phyloP scores from a whole-genome alignment of 192 early-diverging fungal species.

The Mycoemilia scoparia region DNA sequence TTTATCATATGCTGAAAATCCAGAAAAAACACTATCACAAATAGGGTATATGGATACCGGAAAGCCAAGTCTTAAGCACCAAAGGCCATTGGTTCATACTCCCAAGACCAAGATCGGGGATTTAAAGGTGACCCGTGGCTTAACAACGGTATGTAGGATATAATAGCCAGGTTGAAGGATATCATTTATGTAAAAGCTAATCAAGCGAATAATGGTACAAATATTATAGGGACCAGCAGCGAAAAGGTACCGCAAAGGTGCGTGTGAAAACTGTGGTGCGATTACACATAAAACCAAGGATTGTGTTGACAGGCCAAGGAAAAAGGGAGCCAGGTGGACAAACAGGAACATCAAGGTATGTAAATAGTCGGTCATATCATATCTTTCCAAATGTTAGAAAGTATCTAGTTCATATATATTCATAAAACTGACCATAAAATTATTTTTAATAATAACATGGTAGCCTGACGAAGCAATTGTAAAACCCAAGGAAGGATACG shows the following conservation, averaged over 20 bases:
- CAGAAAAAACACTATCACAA: not conserved
- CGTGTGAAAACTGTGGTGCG: slow-evolving; percentile 98
- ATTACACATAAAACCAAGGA: slow-evolving; percentile 82
- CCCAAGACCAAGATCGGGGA: not conserved
- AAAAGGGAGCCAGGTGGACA: slow-evolving; percentile 76
- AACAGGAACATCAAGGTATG: slow-evolving; percentile 44
- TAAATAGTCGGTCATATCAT: slow-evolving; percentile 1
- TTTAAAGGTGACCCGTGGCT: too few species aligned
- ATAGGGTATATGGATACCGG: slow-evolving; percentile 62
- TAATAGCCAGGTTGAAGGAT: too few species aligned
- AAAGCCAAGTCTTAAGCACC: slow-evolving; percentile 73
- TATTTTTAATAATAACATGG: too few species aligned
- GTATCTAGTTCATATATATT: not conserved
- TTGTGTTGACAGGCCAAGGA: slow-evolving; percentile 83
- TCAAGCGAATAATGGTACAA: slow-evolving; percentile 3
- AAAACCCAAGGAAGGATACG: slow-evolving; percentile 61
- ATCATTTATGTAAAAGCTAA: too few species aligned
- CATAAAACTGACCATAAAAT: slow-evolving; percentile 3
- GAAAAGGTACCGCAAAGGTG: slow-evolving; percentile 85
- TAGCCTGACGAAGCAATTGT: slow-evolving; percentile 79
- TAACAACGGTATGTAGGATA: too few species aligned
- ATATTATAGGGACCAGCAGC: slow-evolving; percentile 47
- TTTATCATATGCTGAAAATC: slow-evolving; percentile 4
- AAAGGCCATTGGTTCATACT: slow-evolving; percentile 28
- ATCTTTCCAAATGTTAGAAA: not conserved